Conservation (phyloP, 106 monocot genomes). For the Phalaenopsis aphrodite region DNA sequence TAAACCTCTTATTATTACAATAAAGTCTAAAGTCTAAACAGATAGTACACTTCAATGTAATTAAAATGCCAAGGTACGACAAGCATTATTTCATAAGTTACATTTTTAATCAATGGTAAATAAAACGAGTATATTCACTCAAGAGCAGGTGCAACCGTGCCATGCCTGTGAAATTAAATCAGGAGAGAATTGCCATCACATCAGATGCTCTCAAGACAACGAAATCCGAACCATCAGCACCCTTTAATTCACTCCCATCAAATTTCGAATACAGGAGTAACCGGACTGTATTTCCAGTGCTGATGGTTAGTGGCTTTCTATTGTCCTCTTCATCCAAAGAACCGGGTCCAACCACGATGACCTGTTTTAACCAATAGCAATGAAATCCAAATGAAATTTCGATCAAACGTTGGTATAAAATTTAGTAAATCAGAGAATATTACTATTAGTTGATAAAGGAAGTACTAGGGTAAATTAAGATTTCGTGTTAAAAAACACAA, state of each 20-base stretch:
- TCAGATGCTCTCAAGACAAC: constrained; percentile 59
- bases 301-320: constrained; percentile 35
- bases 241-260: constrained; percentile 73
- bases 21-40: too few relatives aligned
- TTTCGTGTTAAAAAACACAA: not conserved
- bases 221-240: constrained; percentile 59
- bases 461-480: not conserved
- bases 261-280: constrained; percentile 77
- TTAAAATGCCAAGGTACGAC: too few relatives aligned
- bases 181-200: constrained; percentile 72
- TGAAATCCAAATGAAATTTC: not conserved
- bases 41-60: too few relatives aligned
- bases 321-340: constrained; percentile 70
- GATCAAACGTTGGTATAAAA: not conserved
- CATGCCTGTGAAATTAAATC: too few relatives aligned
- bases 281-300: constrained; percentile 48
- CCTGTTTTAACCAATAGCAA: constrained; percentile 18
- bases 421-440: not conserved
- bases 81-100: too few relatives aligned
- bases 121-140: too few relatives aligned
- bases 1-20: too few relatives aligned
- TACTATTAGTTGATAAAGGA: not conserved
- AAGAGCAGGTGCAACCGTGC: too few relatives aligned
- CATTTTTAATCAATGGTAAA: too few relatives aligned
- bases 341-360: constrained; percentile 71